Base-by-base conservation (phyloP, 164 flowering plant genomes). In the Cinnamomum chago region DNA sequence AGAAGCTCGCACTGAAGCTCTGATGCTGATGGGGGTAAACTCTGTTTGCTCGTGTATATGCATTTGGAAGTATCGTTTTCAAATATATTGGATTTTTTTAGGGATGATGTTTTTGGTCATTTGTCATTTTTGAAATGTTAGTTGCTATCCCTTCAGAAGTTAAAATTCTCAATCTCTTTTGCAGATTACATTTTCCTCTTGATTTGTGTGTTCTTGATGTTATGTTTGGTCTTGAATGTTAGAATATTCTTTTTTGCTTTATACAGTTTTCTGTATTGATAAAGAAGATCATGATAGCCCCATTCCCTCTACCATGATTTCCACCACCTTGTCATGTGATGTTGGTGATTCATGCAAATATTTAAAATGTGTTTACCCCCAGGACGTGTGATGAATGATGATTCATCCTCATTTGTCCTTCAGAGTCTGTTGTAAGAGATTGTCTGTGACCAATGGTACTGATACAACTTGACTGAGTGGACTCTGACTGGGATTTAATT, bases 1-100 rank as follows among this genome's bases (percentile, higher is more conserved):
- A 79, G 98, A 96, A 85, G 98, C 99, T 74, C 95, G 99, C n/a
- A 85, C 98, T 5, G 99, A 96, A 84, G 99, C 98, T 76, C 84
- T 92, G 35, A 76, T 88, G 91, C 81, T 95, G 79, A 92, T 95
- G 98, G 97, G 95, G 90, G 97, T 91, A 91, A 76, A 15, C 52
- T 25, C 33, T 10, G 0, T 65, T 72, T n/a, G 24, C 28, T 25
- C 24, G 28, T 11, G 5, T 24, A 24, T 23, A 17, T 55, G 60
- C n/a, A 17, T 55, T 55, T 55, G 60, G 17, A 55, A 55, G 60
- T 20, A 55, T 14, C 0, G n/a, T 9, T 60, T 60, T 60, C 64
- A 17, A 18, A 64, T 64, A 25, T 24, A 25, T 25, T 25, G 22
- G 3, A 3, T 11, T 11, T 10, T 64, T 22, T 23, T 64, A 64